These are phyloP conservation scores for Exophiala viscosa DNA, from an alignment of 2,329 filamentous ascomycete species.

Conservation along the genomic window DNA sequence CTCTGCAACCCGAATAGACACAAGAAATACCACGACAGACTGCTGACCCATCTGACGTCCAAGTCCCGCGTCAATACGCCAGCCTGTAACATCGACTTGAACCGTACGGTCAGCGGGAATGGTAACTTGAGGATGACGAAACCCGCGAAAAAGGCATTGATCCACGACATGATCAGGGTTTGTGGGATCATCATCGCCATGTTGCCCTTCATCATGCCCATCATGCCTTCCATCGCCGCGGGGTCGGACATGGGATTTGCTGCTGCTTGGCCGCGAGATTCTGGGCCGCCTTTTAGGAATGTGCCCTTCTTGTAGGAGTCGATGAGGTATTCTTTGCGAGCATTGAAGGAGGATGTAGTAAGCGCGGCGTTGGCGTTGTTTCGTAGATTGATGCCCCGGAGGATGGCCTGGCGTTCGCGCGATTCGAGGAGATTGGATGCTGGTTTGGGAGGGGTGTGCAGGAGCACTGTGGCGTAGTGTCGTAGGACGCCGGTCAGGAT, in stretches of 20 bases:
- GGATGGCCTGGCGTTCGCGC: conserved; percentile 79
- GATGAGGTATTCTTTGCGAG: conserved; percentile 75
- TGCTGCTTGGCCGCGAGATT: conserved; percentile 77
- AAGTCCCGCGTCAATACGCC: conserved; percentile 93
- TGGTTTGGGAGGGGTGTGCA: conserved; percentile 78
- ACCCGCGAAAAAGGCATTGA: conserved; percentile 97
- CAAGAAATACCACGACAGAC: conserved; percentile 97
- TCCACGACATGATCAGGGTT: conserved; percentile 99
- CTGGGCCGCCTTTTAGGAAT: conserved; percentile 79
- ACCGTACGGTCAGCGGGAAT: conserved; percentile 95
- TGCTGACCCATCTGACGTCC: conserved; percentile 97
- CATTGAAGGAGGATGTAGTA: conserved; percentile 70
- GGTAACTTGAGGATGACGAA: conserved; percentile 99
- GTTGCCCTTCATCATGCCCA: conserved; percentile 99
- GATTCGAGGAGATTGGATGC: conserved; percentile 57
- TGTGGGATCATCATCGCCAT: conserved; percentile 99
- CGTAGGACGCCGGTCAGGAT: conserved; percentile 91
- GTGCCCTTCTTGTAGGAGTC: conserved; percentile 78
- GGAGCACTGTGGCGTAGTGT: conserved; percentile 91
- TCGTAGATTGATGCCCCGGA: conserved; percentile 80
- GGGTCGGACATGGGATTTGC: conserved; percentile 95
- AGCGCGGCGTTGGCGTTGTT: conserved; percentile 78
- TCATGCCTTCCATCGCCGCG: conserved; percentile 98
- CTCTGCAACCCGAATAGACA: conserved; percentile 95
- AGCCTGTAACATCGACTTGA: conserved; percentile 98